phyloP scores from a whole-genome alignment of 2,329 filamentous ascomycete species.

The Juglanconis sp. region DNA sequence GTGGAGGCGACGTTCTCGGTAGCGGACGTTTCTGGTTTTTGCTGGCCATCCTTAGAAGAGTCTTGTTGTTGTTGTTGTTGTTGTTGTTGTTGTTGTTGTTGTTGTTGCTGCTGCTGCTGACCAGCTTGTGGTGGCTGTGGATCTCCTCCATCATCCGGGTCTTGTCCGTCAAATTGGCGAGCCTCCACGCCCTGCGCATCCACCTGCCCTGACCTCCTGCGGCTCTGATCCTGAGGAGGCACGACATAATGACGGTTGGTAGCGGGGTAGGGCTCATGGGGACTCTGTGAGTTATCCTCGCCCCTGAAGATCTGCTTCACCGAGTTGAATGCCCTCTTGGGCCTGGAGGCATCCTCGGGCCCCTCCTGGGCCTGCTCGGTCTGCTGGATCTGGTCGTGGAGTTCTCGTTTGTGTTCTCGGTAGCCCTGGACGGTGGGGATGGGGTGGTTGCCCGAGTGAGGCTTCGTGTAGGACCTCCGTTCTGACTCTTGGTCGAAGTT shows the following conservation, averaged over 20 bases:
- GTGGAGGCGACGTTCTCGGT: slow-evolving; percentile 35
- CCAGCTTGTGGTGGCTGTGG: slow-evolving; percentile 9
- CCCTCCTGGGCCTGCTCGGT: slow-evolving; percentile 26
- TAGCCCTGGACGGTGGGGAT: slow-evolving; percentile 50
- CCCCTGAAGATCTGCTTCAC: slow-evolving; percentile 34
- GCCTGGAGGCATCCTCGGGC: slow-evolving; percentile 32
- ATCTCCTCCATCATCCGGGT: slow-evolving; percentile 13
- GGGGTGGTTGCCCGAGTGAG: slow-evolving; percentile 41
- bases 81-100: slow-evolving; percentile 6
- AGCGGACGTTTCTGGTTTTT: slow-evolving; percentile 28
- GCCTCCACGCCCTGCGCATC: neutral
- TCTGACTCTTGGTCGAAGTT: slow-evolving; percentile 30
- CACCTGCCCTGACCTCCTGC: neutral
- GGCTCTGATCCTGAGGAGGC: neutral
- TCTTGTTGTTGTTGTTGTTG: slow-evolving; percentile 18
- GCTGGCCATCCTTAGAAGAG: slow-evolving; percentile 14
- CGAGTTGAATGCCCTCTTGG: slow-evolving; percentile 33
- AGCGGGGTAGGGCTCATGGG: slow-evolving; percentile 35
- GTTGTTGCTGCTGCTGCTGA: neutral
- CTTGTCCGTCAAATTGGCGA: neutral
- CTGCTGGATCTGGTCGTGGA: slow-evolving; percentile 36
- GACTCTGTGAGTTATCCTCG: slow-evolving; percentile 26
- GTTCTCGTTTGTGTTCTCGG: slow-evolving; percentile 41
- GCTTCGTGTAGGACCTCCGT: slow-evolving; percentile 33
- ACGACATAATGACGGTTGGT: slow-evolving; percentile 30